Base-by-base conservation (phyloP, 331 rosid genomes). In the Telfairia occidentalis region DNA sequence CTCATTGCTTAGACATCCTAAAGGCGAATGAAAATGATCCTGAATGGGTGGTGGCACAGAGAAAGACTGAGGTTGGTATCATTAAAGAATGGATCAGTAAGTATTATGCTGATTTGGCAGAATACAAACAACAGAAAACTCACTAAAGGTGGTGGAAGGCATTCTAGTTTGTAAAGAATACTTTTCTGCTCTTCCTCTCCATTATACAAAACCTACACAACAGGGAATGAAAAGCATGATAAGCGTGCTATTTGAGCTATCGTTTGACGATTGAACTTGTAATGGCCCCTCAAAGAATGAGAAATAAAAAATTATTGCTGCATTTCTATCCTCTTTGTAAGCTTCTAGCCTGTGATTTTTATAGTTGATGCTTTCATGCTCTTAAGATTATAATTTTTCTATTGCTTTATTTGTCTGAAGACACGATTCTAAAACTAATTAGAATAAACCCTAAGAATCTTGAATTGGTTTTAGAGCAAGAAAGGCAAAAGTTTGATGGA, bases 1-100 rank as follows among this genome's bases (percentile, higher is more conserved):
- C 92, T 63, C 97, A 91, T 79, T 91, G 92, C 77, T 69, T 89
- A 72, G 96, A 92, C 83, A 79, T 89, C 64, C 73, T 40, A 1
- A 15, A 1, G 49, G 72, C 82, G 35, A 3, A 60, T 11, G n/a
- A 53, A 34, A 81, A 81, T 1, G 96, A 92, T 83, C 97, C 94
- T 2, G 21, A 84, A n/a, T 89, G 97, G 97, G 75, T 92, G 78
- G 81, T 85, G 40, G 28, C 2, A 76, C 97, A 92, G 72, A 84
- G 97, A 19, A 66, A 80, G 37, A 74, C 13, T 0, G 94, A 85
- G 71, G 77, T 87, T 9, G 38, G 50, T 3, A 82, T 86, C 75
- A 88, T 92, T 35, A 70, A 80, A 74, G 78, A 78, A 10, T 92
- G 96, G 97, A 80, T 89, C 19, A 70, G 50, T 0, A 65, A 81